A percentile compares a stretch with the other conserved stretches of the same genome.
phyloP scores from a whole-genome alignment of 345 rosid species.

The Aquilaria yunnanensis region DNA sequence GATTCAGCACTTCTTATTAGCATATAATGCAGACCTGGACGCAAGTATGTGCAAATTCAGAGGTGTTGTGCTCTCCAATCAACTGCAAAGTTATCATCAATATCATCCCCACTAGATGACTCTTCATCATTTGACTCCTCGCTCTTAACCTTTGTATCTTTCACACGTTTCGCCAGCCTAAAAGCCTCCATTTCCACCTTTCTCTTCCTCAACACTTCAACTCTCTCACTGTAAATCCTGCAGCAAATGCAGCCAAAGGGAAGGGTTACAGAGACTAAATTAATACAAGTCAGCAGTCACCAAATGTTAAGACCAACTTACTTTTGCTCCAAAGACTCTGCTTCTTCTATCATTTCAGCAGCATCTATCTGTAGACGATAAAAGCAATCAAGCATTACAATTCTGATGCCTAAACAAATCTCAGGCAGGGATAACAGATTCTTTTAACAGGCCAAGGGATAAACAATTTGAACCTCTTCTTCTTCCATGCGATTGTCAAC shows the following conservation, averaged over 20 bases:
- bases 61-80: constrained; percentile 99
- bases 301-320: constrained; percentile 22
- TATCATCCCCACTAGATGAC: constrained; percentile 65
- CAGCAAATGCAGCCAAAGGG: background rate
- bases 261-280: background rate
- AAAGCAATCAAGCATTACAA: background rate
- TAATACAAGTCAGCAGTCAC: background rate
- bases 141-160: constrained; percentile 25
- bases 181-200: constrained; percentile 64
- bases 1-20: no score
- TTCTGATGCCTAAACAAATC: background rate
- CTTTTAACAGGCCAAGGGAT: background rate
- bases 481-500: constrained; percentile 94
- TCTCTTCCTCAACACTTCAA: constrained; percentile 58
- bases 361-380: constrained; percentile 72
- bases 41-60: constrained; percentile 17
- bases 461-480: constrained; percentile 62
- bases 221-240: constrained; percentile 58
- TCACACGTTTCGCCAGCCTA: constrained; percentile 50
- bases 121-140: constrained; percentile 35
- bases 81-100: constrained; percentile 55
- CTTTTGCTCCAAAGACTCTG: constrained; percentile 86
- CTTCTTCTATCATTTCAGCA: constrained; percentile 87
- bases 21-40: no score
- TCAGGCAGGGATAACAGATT: background rate